Evolutionary conservation across 2,329 filamentous ascomycete species (phyloP).

Genomic region (Cryphonectria carpinicola): DNA sequence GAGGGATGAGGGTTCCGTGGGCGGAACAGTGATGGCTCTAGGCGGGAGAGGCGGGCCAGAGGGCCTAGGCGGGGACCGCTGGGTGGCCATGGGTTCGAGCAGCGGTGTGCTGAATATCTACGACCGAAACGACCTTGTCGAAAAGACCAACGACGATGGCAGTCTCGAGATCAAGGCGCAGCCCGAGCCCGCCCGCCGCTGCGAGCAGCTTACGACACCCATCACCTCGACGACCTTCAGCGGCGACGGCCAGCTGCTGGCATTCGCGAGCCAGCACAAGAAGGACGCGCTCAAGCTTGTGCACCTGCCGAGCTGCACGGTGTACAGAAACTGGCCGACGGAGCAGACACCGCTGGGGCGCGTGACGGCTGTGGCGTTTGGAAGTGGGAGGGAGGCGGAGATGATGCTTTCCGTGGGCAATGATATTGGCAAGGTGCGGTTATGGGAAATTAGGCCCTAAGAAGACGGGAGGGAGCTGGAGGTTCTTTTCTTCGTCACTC

Average conservation of each 20-base stretch:
- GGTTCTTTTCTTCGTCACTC: neutral
- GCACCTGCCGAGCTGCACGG: slow-evolving; percentile 88
- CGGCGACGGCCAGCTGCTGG: slow-evolving; percentile 86
- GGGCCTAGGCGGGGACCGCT: slow-evolving; percentile 76
- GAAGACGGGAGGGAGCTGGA: neutral
- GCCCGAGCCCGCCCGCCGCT: slow-evolving; percentile 72
- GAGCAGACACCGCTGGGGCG: slow-evolving; percentile 84
- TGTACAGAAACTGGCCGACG: slow-evolving; percentile 97
- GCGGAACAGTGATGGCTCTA: slow-evolving; percentile 79
- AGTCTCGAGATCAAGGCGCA: slow-evolving; percentile 60
- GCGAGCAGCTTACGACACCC: slow-evolving; percentile 88
- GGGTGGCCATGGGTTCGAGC: slow-evolving; percentile 85
- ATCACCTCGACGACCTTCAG: slow-evolving; percentile 81
- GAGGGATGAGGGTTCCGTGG: slow-evolving; percentile 88
- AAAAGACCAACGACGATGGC: slow-evolving; percentile 39
- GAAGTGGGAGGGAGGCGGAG: slow-evolving; percentile 57
- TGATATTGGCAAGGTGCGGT: slow-evolving; percentile 81
- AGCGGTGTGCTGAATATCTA: slow-evolving; percentile 94
- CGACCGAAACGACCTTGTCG: slow-evolving; percentile 71
- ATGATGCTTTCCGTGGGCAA: slow-evolving; percentile 80
- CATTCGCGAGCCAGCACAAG: slow-evolving; percentile 85
- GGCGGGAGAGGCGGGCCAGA: slow-evolving; percentile 69
- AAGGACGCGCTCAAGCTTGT: slow-evolving; percentile 85
- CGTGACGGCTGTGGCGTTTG: slow-evolving; percentile 75
- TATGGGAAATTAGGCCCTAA: slow-evolving; percentile 85